phyloP scores from a whole-genome alignment of 176 grass and related monocot species.

The Eragrostis nindensis region DNA sequence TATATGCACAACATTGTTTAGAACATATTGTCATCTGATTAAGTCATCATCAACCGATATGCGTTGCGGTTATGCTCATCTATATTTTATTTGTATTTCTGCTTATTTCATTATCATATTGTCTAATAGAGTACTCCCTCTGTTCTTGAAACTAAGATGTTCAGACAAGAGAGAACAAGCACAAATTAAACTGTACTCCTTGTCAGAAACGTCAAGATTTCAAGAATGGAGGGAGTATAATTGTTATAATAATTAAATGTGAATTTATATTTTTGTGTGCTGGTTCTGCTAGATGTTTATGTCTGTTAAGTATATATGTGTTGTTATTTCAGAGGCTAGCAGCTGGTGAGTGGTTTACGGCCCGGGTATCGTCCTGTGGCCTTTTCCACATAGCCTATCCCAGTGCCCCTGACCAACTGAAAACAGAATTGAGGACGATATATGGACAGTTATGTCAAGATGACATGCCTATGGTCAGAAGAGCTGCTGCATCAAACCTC shows the following conservation, averaged over 20 bases:
- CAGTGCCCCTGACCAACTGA: constrained; percentile 72
- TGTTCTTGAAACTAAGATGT: too few relatives aligned
- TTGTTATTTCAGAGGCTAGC: constrained; percentile 70
- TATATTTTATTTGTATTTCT: background rate
- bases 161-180: too few relatives aligned
- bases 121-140: background rate
- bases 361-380: constrained; percentile 84
- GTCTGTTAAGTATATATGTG: background rate
- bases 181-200: too few relatives aligned
- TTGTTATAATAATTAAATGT: background rate
- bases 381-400: constrained; percentile 91
- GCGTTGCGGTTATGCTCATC: background rate
- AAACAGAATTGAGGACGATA: constrained; percentile 72
- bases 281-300: constrained; percentile 8
- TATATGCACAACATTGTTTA: background rate
- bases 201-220: too few relatives aligned
- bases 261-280: background rate
- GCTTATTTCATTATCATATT: background rate
- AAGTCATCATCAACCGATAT: background rate
- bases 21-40: background rate
- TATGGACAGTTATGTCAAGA: constrained; percentile 93
- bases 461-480: constrained; percentile 98
- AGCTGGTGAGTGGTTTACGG: constrained; percentile 91
- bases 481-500: constrained; percentile 90
- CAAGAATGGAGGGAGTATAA: too few relatives aligned